Percentiles rank a stretch among this genome's conserved stretches.
phyloP scores from a whole-genome alignment of 768 basidiomycete species.

The Trametes cingulata region DNA sequence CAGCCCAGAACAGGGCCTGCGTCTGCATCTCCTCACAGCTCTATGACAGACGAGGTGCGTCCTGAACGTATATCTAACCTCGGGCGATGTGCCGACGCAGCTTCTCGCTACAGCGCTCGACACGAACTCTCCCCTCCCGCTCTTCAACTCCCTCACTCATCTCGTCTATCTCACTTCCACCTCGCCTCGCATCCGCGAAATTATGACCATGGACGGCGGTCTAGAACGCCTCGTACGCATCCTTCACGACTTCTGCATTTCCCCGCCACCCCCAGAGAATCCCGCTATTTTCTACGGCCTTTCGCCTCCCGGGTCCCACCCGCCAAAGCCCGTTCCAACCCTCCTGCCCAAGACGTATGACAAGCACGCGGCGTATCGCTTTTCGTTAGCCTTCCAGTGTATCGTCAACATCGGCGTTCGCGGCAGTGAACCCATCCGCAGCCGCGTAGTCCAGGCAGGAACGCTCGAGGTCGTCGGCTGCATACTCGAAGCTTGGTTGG shows the following conservation, averaged over 20 bases:
- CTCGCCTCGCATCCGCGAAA: constrained; percentile 96
- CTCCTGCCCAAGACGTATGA: constrained; percentile 73
- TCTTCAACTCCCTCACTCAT: constrained; percentile 94
- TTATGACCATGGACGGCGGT: constrained; percentile 97
- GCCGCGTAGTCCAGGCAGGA: constrained; percentile 92
- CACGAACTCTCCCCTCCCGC: constrained; percentile 59
- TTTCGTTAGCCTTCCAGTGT: constrained; percentile 93
- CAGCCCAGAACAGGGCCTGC: constrained; percentile 91
- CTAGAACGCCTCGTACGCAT: constrained; percentile 94
- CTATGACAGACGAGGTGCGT: constrained; percentile 90
- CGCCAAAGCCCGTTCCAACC: constrained; percentile 55
- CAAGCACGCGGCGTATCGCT: constrained; percentile 84
- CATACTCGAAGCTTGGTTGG: constrained; percentile 91
- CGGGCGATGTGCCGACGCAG: not conserved
- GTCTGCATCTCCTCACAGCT: constrained; percentile 93
- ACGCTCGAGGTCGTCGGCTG: constrained; percentile 92
- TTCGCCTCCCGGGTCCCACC: constrained; percentile 59
- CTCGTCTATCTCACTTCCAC: constrained; percentile 96
- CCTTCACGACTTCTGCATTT: constrained; percentile 83
- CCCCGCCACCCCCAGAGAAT: constrained; percentile 80
- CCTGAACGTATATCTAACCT: not conserved
- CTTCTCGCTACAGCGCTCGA: constrained; percentile 42
- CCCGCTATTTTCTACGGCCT: constrained; percentile 78
- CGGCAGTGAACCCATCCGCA: constrained; percentile 89
- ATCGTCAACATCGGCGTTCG: constrained; percentile 96